Conservation (phyloP, 2,329 filamentous ascomycete species). For the Sclerotinia nivalis region DNA sequence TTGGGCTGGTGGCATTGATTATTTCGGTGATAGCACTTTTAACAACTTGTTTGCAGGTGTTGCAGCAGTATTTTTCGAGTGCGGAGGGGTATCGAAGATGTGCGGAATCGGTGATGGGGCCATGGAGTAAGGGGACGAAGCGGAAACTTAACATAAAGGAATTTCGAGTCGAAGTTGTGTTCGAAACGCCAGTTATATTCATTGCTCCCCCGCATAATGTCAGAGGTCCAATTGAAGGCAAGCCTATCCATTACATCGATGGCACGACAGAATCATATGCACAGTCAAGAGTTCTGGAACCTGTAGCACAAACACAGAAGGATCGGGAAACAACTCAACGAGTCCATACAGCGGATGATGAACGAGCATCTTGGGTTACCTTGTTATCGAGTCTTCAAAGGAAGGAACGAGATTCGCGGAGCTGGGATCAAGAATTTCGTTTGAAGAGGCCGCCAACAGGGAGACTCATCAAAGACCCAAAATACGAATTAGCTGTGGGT, state of each 20-base stretch:
- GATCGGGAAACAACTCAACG: constrained; percentile 27
- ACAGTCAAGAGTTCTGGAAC: constrained; percentile 31
- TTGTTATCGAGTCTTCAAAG: constrained; percentile 52
- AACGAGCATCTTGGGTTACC: constrained; percentile 56
- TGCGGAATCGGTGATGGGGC: constrained; percentile 39
- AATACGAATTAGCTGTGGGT: constrained; percentile 35
- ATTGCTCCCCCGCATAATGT: constrained; percentile 36
- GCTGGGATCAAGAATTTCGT: constrained; percentile 43
- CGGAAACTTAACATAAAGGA: constrained; percentile 39
- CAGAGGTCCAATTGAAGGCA: constrained; percentile 34
- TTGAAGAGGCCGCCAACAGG: constrained; percentile 22
- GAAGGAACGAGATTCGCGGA: constrained; percentile 51
- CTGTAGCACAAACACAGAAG: constrained; percentile 16
- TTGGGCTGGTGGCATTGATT: constrained; percentile 41
- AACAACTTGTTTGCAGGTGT: constrained; percentile 40
- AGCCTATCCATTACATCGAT: constrained; percentile 35
- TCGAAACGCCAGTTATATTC: constrained; percentile 43
- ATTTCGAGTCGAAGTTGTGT: constrained; percentile 44
- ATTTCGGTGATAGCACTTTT: constrained; percentile 43
- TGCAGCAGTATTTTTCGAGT: constrained; percentile 44
- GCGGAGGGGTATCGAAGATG: constrained; percentile 42
- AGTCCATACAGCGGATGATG: constrained; percentile 58
- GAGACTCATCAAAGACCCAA: constrained; percentile 16
- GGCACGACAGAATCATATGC: constrained; percentile 34
- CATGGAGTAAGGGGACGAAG: constrained; percentile 40